phyloP scores from a whole-genome alignment of 345 rosid genomes.

The Trapa incisa region DNA sequence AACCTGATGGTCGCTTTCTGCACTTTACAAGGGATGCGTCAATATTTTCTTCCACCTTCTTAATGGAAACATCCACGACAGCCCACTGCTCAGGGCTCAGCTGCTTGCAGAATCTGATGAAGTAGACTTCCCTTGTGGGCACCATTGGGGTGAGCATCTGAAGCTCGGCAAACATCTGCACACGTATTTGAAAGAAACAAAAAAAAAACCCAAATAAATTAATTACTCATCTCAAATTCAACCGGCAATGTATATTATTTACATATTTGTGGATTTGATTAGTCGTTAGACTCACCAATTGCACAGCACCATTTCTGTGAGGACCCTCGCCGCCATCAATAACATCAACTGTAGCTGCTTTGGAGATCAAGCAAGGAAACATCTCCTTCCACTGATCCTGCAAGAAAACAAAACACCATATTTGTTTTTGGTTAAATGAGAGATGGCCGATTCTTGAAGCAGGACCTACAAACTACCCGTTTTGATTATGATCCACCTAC shows the following conservation, averaged over 20 bases:
- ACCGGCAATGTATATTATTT: too few relatives aligned
- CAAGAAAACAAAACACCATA: not conserved
- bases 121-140: conserved; percentile 84
- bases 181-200: not conserved
- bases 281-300: conserved; percentile 42
- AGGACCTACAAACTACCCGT: not conserved
- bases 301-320: conserved; percentile 60
- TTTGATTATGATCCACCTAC: conserved; percentile 16
- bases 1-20: conserved; percentile 90
- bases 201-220: too few relatives aligned
- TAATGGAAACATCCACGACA: conserved; percentile 74
- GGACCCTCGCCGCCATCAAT: conserved; percentile 73
- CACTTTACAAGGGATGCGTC: conserved; percentile 79
- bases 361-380: conserved; percentile 84
- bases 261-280: not conserved
- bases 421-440: not conserved
- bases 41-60: conserved; percentile 67
- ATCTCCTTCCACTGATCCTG: conserved; percentile 93
- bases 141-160: conserved; percentile 95
- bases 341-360: conserved; percentile 76
- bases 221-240: too few relatives aligned
- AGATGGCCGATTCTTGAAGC: not conserved
- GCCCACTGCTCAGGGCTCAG: conserved; percentile 83
- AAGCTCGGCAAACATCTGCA: conserved; percentile 94
- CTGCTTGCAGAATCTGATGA: conserved; percentile 69